Evolutionary conservation across 2,329 filamentous ascomycete genomes (phyloP).

Genomic region (Sporothrix brunneoviolacea): DNA sequence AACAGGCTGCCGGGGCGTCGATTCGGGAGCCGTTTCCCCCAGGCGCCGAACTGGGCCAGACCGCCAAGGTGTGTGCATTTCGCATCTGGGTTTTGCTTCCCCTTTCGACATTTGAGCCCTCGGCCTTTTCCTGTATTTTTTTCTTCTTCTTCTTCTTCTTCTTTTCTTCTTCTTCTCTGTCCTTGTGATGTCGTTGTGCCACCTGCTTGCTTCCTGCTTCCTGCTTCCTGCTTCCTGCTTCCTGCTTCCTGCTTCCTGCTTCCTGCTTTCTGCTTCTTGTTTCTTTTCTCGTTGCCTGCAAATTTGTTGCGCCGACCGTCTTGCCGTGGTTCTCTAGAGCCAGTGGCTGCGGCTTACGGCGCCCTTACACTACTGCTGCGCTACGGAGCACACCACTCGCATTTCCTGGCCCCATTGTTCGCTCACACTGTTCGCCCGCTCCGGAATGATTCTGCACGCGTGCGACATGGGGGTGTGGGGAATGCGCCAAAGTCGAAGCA

Average conservation of each 20-base stretch:
- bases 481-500: constrained; percentile 4
- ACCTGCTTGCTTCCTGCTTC: no score
- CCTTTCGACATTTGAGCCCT: no score
- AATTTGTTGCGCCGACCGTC: not conserved
- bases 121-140: not conserved
- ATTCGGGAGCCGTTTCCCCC: not conserved
- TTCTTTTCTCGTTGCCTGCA: not conserved
- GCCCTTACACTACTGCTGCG: not conserved
- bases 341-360: constrained; percentile 6
- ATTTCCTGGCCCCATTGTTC: not conserved
- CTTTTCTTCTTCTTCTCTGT: no score
- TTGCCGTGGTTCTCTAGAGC: not conserved
- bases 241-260: not conserved
- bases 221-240: no score
- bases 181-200: no score
- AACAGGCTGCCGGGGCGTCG: not conserved
- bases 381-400: not conserved
- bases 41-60: not conserved
- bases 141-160: not conserved
- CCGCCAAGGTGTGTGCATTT: constrained; percentile 2
- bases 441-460: constrained; percentile 9
- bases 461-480: constrained; percentile 10
- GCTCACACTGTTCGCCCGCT: constrained; percentile 9
- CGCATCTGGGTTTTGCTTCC: no score
- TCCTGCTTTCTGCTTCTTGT: not conserved